These are phyloP conservation scores for Diaporthe sp. DNA, from an alignment of 2,329 filamentous ascomycete genomes.

Conservation along the genomic window DNA sequence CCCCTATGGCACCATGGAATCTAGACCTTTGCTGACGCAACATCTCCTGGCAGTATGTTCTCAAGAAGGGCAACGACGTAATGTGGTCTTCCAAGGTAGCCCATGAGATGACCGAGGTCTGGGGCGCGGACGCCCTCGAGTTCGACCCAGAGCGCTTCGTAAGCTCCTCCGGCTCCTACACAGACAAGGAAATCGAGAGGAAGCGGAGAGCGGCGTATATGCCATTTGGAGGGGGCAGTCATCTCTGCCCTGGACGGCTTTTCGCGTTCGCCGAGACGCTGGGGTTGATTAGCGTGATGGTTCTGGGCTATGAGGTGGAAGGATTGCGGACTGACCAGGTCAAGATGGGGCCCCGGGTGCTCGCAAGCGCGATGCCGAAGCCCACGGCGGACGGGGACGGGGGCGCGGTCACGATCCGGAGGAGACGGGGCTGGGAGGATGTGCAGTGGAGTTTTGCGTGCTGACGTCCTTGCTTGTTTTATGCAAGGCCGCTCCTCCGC, in stretches of 20 bases:
- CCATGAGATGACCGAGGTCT: not conserved
- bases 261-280: not conserved
- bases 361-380: not conserved
- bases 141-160: not conserved
- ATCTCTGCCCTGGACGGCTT: not conserved
- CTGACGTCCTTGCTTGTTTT: not conserved
- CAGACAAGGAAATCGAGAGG: not conserved
- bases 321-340: not conserved
- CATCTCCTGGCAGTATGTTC: not conserved
- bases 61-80: not conserved
- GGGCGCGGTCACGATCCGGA: not conserved
- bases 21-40: not conserved
- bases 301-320: not conserved
- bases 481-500: slow-evolving; percentile 55
- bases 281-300: not conserved
- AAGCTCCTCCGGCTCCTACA: not conserved
- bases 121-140: not conserved
- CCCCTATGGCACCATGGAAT: not conserved
- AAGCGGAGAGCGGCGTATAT: not conserved
- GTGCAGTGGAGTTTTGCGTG: not conserved
- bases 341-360: not conserved
- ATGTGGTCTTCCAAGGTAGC: not conserved
- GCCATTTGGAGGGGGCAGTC: not conserved
- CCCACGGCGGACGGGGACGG: not conserved
- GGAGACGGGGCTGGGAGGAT: not conserved